A percentile compares a stretch with the other conserved stretches of the same genome.
Conservation (phyloP, 768 basidiomycete genomes). For the Termitomyces sp. region DNA sequence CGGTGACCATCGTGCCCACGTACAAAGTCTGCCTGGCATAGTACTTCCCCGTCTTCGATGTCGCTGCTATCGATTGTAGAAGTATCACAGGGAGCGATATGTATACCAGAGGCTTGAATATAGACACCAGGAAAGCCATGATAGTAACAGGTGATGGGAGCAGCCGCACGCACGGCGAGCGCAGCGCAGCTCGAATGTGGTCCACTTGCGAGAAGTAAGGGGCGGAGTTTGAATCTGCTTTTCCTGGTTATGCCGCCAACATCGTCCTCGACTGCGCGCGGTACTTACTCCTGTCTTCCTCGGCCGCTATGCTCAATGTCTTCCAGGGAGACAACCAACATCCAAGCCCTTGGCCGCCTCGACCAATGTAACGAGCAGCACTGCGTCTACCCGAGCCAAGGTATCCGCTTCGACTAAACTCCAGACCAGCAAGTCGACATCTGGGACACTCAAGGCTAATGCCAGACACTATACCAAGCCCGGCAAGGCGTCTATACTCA, state of each 20-base stretch:
- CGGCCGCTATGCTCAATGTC: conserved; percentile 19
- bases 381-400: conserved; percentile 8
- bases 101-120: conserved; percentile 73
- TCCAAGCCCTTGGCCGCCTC: conserved; percentile 16
- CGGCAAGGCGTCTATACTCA: not conserved
- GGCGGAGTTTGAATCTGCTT: conserved; percentile 16
- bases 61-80: conserved; percentile 51
- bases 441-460: not conserved
- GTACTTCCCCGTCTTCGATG: conserved; percentile 56
- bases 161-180: conserved; percentile 6
- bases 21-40: conserved; percentile 73
- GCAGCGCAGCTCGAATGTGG: conserved; percentile 11
- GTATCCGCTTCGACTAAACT: not conserved
- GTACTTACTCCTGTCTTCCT: conserved; percentile 12
- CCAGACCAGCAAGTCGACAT: not conserved
- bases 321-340: conserved; percentile 19
- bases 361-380: not conserved
- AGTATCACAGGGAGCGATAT: conserved; percentile 67
- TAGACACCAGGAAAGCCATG: conserved; percentile 62
- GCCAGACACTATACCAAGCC: not conserved
- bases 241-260: not conserved
- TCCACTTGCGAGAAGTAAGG: not conserved
- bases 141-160: not conserved
- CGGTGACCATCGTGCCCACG: conserved; percentile 60
- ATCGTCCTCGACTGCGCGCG: conserved; percentile 15